phyloP scores from a whole-genome alignment of 441 rosid genomes.

The Iberis amara region DNA sequence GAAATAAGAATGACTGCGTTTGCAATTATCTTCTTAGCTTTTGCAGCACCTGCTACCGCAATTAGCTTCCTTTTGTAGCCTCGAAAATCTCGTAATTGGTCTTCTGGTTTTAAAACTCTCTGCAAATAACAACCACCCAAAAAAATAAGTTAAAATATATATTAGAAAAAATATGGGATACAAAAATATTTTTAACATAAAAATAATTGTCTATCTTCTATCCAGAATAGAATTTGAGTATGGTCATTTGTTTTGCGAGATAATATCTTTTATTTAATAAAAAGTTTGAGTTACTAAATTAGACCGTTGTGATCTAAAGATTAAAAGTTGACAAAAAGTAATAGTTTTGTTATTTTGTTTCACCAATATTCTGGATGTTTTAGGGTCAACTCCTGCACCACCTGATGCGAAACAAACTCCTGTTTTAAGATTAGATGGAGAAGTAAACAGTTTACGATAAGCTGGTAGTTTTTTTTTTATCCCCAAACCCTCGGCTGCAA shows the following conservation, averaged over 20 bases:
- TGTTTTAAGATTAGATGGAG: conserved; percentile 51
- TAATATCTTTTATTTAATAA: too few species aligned
- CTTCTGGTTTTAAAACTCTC: conserved; percentile 33
- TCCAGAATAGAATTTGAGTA: too few species aligned
- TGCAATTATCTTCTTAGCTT: conserved; percentile 30
- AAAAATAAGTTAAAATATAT: not conserved
- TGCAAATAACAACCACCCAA: conserved; percentile 2
- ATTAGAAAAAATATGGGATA: not conserved
- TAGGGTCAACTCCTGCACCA: conserved; percentile 67
- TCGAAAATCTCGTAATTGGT: conserved; percentile 45
- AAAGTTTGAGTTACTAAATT: too few species aligned
- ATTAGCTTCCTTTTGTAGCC: conserved; percentile 48
- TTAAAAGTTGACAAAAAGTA: too few species aligned
- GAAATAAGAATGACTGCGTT: conserved; percentile 37
- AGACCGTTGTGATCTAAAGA: too few species aligned
- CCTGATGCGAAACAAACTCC: conserved; percentile 87
- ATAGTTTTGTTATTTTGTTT: not conserved
- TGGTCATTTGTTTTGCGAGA: too few species aligned
- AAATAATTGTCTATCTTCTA: too few species aligned
- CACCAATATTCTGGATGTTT: conserved; percentile 41
- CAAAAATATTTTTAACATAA: not conserved
- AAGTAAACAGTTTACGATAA: conserved; percentile 41
- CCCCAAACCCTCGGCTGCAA: conserved; percentile 63
- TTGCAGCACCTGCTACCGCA: conserved; percentile 38
- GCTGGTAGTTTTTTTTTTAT: conserved; percentile 53